These are phyloP conservation scores for Jacaranda copaia DNA, from an alignment of 257 asterid genomes.

Conservation along the genomic window DNA sequence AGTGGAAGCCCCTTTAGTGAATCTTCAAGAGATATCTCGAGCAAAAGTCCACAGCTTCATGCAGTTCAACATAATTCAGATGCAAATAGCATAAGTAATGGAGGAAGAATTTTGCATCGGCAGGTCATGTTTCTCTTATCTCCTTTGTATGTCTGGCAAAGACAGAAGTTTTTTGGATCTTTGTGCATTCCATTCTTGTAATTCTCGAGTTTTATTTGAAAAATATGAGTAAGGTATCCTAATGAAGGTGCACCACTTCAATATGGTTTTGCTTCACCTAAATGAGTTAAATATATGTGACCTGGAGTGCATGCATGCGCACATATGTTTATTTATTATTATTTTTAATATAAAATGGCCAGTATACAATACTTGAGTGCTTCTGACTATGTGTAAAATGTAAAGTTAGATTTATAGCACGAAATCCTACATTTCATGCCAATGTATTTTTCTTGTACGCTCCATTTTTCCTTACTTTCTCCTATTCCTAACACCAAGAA, in stretches of 20 bases:
- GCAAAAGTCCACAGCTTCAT: slow-evolving; percentile 45
- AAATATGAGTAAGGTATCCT: background rate
- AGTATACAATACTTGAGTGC: slow-evolving; percentile 12
- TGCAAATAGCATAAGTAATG: slow-evolving; percentile 38
- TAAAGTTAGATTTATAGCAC: background rate
- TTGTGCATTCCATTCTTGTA: background rate
- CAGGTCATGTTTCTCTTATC: slow-evolving; percentile 59
- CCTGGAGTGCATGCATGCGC: background rate
- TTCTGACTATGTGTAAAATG: slow-evolving; percentile 11
- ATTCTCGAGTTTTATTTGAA: background rate
- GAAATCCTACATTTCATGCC: background rate
- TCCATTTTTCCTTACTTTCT: background rate
- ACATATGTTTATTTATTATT: background rate
- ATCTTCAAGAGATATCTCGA: slow-evolving; percentile 61
- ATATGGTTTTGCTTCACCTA: background rate
- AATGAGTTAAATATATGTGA: background rate
- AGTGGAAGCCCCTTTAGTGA: slow-evolving; percentile 70
- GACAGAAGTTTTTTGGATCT: background rate
- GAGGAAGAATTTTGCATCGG: slow-evolving; percentile 43
- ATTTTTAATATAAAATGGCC: background rate
- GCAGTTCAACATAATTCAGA: slow-evolving; percentile 33
- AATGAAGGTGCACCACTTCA: background rate
- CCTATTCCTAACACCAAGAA: background rate
- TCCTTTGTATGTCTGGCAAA: slow-evolving; percentile 22
- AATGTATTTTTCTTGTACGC: background rate